Evolutionary conservation across 73 alveolate genomes (phyloP), one percentile per base, ranked within the genome.

Genomic region (Breviolum minutum): DNA sequence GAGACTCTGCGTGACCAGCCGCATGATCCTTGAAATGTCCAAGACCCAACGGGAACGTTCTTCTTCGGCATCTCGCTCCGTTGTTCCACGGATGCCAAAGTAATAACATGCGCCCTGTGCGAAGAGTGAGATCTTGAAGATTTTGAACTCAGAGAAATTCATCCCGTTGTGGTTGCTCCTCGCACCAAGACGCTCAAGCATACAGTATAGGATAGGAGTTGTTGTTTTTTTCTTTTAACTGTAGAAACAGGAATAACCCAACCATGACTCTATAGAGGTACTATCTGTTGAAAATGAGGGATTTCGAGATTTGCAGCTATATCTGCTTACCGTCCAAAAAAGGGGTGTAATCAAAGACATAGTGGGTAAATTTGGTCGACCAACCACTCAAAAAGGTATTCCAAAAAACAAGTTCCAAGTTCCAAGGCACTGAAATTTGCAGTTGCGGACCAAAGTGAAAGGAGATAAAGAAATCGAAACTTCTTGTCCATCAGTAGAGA

Each of bases 31-130:
- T 0, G 95, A 82, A 14, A 95, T 68, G 84, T 95, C 95, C 68
- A 95, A 60, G 63, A 95, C 99, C 99, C 99, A 95, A 54, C 95
- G 94, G 26, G 95, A 82, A 11, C 99, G 86, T 73, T 81, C 88
- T 48, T 95, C 99, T 92, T 95, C 99, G 5, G 95, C 94, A n/a
- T 95, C 88, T 22, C 95, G 69, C 87, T 81, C 95, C 32, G 76
- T 54, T 69, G 48, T 79, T 6, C 95, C 87, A 5, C 80, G 74
- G 16, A 95, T 83, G 6, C 99, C 99, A 29, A 82, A 95, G 95
- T 82, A 95, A 54, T 95, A 95, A 71, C 99, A 94, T 19, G 93
- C 93, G 30, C 99, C 99, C 85, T 94, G 99, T 29, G 99, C 93
- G 54, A 94, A 94, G 68, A 94, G 85, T 62, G 99, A 94, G 69